Base-by-base conservation (phyloP, 2,329 filamentous ascomycete species). In the Aspergillus vadensis region DNA sequence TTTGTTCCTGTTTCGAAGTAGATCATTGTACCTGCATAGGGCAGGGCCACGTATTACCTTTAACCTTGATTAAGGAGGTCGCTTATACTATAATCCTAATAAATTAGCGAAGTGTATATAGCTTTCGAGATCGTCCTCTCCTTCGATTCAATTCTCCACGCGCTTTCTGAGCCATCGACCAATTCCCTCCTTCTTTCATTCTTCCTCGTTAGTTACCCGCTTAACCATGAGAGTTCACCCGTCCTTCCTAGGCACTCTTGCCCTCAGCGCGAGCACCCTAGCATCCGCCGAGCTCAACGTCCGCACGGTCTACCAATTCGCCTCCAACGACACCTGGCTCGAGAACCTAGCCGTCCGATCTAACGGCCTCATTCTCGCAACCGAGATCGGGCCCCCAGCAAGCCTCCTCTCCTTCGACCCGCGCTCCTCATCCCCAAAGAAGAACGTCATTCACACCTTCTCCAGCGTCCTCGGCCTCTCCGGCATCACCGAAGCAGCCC, bases 281-380 rank as follows among this genome's bases (percentile, higher is more conserved):
- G 15, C 10, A 21, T 44, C 23, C 23, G 36, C 51, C 19, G 14
- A 41, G n/a, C 51, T 53, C 7, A 19, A 36, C 8, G 30, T 41
- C 6, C 51, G 51, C 12, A 53, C 51, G 19, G 14, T 53, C 15
- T 53, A 39, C 51, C 51, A 53, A 41, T 53, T 53, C 36, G 12
- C 36, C 21, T 53, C 51, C 17, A 53, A 53, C 36, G 51, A 53
- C 21, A 53, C 51, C 51, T 53, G 51, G 51, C 36, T 53, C 9
- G 51, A 53, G 36, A 53, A 53, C 15, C 51, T 53, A 2, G 51
- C 36, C 21, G 32, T 32, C 19, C 30, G 51, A 5, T 53, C 51
- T 8, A 53, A 53, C 15, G 51, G 51, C 17, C 23, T 53, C 19
- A 27, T 53, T 15, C 36, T 53, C 9, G 51, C 51, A 8, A 53